phyloP scores from a whole-genome alignment of 1,284 basidiomycete species.

The Irpex sp. region DNA sequence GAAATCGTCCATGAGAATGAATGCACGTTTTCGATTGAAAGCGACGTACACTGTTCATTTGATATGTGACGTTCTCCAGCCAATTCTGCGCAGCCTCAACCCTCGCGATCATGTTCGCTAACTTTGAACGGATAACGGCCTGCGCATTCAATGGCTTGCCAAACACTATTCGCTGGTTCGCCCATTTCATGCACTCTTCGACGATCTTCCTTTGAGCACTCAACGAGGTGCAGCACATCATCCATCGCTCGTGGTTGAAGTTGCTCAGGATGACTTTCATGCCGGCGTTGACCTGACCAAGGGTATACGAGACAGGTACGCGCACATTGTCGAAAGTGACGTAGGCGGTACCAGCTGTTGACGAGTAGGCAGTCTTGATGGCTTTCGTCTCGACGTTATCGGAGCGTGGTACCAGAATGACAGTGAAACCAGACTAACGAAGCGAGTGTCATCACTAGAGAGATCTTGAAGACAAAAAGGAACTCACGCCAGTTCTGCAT shows the following conservation, averaged over 20 bases:
- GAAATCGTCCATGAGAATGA: neutral
- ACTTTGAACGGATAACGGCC: constrained; percentile 87
- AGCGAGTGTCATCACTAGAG: neutral
- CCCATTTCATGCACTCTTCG: constrained; percentile 86
- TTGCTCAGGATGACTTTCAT: constrained; percentile 84
- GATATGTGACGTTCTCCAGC: constrained; percentile 86
- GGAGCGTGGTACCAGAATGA: constrained; percentile 80
- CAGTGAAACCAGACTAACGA: constrained; percentile 64
- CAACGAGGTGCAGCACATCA: constrained; percentile 73
- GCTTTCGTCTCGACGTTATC: constrained; percentile 86
- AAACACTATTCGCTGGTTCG: constrained; percentile 80
- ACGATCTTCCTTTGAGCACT: constrained; percentile 70
- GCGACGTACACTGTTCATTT: constrained; percentile 83
- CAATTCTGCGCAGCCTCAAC: constrained; percentile 87
- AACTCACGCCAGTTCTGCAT: constrained; percentile 59
- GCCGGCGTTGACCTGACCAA: constrained; percentile 84
- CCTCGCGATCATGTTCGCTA: constrained; percentile 87
- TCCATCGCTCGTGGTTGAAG: constrained; percentile 87
- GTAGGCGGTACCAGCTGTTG: constrained; percentile 86
- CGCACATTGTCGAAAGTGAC: constrained; percentile 90
- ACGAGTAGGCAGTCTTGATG: constrained; percentile 88
- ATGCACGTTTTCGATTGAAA: neutral
- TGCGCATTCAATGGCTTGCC: constrained; percentile 88
- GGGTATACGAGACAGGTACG: constrained; percentile 82
- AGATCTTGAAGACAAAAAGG: neutral